Conservation (phyloP, 352 stramenopile species). For the Pythium scleroteichum region DNA sequence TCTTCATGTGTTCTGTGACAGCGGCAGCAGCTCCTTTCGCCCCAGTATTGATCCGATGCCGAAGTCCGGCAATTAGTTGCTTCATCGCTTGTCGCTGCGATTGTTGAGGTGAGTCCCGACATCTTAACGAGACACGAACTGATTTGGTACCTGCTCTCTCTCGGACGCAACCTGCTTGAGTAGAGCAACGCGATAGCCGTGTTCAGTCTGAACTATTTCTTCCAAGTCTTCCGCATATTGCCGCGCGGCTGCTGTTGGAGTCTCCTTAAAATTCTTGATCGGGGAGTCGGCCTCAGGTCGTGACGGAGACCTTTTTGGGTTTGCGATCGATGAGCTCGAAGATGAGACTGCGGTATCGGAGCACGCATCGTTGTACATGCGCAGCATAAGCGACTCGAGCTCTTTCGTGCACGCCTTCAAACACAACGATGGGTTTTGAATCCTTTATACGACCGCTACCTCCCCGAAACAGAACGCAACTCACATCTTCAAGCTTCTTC, state of each 20-base stretch:
- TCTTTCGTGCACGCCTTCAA: slow-evolving; percentile 56
- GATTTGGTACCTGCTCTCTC: slow-evolving; percentile 34
- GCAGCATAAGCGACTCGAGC: slow-evolving; percentile 60
- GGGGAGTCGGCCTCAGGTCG: slow-evolving; percentile 13
- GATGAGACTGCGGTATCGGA: slow-evolving; percentile 18
- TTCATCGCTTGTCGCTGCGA: slow-evolving; percentile 51
- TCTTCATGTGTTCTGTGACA: slow-evolving; percentile 21
- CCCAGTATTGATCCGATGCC: slow-evolving; percentile 4
- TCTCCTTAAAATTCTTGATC: neutral
- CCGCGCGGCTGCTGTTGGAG: neutral
- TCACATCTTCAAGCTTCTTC: slow-evolving; percentile 65
- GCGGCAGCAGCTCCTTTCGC: slow-evolving; percentile 7
- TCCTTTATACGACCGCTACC: no score
- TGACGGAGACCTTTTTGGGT: slow-evolving; percentile 17
- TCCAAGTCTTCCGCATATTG: slow-evolving; percentile 49
- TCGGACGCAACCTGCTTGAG: slow-evolving; percentile 59
- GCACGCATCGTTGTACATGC: slow-evolving; percentile 66
- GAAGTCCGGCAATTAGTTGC: slow-evolving; percentile 36
- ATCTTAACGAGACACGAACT: neutral
- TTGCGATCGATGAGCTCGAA: slow-evolving; percentile 18
- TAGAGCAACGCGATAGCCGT: slow-evolving; percentile 47
- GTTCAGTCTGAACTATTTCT: slow-evolving; percentile 50
- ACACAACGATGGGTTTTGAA: no score
- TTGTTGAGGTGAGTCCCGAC: neutral
- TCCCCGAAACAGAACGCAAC: neutral